Evolutionary conservation across 1,284 basidiomycete species (phyloP).

Genomic region (Naganishia albida): DNA sequence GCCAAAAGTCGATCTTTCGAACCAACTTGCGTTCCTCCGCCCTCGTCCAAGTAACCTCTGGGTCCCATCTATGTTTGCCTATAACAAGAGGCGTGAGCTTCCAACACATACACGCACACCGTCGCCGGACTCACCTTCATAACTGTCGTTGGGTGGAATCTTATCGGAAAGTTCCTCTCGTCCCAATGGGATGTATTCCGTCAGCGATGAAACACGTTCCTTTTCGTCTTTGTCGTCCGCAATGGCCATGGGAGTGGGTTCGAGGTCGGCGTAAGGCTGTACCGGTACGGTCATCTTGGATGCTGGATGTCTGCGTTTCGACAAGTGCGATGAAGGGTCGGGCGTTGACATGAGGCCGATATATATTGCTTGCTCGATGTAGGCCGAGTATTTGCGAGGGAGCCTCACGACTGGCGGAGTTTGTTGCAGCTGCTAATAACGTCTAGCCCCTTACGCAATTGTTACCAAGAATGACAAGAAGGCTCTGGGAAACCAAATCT

Average conservation of each 20-base stretch:
- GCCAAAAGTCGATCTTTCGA: slow-evolving; percentile 37
- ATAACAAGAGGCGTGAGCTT: slow-evolving; percentile 5
- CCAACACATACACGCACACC: too few species aligned
- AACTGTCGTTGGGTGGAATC: slow-evolving; percentile 6
- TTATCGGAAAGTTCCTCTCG: slow-evolving; percentile 12
- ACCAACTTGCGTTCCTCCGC: slow-evolving; percentile 47
- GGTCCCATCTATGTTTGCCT: slow-evolving; percentile 50
- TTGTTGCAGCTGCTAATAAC: too few species aligned
- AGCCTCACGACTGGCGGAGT: too few species aligned
- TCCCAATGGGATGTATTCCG: slow-evolving; percentile 11
- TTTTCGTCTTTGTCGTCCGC: not conserved
- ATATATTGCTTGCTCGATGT: too few species aligned
- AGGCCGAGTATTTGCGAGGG: too few species aligned
- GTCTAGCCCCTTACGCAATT: too few species aligned
- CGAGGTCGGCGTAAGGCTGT: not conserved
- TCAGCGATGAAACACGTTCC: slow-evolving; percentile 1
- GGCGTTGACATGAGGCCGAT: too few species aligned
- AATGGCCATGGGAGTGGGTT: not conserved
- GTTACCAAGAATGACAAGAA: too few species aligned
- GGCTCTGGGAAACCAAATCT: too few species aligned
- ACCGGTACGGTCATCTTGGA: slow-evolving; percentile 1
- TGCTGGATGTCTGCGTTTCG: too few species aligned
- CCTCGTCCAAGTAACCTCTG: slow-evolving; percentile 48
- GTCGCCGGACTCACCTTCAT: not conserved
- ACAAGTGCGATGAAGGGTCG: too few species aligned